A percentile compares a stretch with the other conserved stretches of the same genome.
Evolutionary conservation across 2,329 filamentous ascomycete species (phyloP).

Genomic region (Penicillium carneum): DNA sequence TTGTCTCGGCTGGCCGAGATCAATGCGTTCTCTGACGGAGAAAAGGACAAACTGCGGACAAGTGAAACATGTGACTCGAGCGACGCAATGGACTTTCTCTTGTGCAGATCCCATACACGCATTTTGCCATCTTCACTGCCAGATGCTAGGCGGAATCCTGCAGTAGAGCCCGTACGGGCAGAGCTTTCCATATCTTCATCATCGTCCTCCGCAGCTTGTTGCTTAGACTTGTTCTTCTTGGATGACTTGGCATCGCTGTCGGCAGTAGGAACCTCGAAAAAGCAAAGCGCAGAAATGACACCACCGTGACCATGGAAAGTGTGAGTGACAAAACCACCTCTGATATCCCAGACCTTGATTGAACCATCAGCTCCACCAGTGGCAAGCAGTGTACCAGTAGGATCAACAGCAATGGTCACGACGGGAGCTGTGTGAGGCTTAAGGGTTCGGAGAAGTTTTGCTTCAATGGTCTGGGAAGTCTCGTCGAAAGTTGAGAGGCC

Average conservation of each 20-base stretch:
- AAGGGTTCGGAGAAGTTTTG: slow-evolving; percentile 76
- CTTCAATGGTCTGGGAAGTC: slow-evolving; percentile 65
- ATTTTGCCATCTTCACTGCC: slow-evolving; percentile 94
- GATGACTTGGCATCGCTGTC: slow-evolving; percentile 49
- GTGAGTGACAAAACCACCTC: slow-evolving; percentile 88
- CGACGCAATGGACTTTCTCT: slow-evolving; percentile 75
- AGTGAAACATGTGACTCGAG: slow-evolving; percentile 94
- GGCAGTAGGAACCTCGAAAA: slow-evolving; percentile 75
- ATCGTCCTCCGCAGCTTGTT: slow-evolving; percentile 35
- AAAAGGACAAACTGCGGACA: slow-evolving; percentile 86
- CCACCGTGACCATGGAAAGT: slow-evolving; percentile 93
- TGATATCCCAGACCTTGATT: slow-evolving; percentile 96
- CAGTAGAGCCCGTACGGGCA: slow-evolving; percentile 56
- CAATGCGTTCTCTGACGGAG: slow-evolving; percentile 73
- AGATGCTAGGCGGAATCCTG: slow-evolving; percentile 80
- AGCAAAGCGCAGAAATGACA: slow-evolving; percentile 86
- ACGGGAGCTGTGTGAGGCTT: slow-evolving; percentile 93
- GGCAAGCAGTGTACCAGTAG: slow-evolving; percentile 85
- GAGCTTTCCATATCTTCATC: slow-evolving; percentile 56
- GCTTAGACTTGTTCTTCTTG: slow-evolving; percentile 57
- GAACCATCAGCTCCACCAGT: slow-evolving; percentile 92
- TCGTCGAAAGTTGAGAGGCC: slow-evolving; percentile 67
- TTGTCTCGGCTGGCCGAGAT: slow-evolving; percentile 90
- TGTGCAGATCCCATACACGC: slow-evolving; percentile 88
- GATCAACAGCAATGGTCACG: slow-evolving; percentile 82